phyloP scores from a whole-genome alignment of 2,329 filamentous ascomycete genomes.

The Phoma sp. region DNA sequence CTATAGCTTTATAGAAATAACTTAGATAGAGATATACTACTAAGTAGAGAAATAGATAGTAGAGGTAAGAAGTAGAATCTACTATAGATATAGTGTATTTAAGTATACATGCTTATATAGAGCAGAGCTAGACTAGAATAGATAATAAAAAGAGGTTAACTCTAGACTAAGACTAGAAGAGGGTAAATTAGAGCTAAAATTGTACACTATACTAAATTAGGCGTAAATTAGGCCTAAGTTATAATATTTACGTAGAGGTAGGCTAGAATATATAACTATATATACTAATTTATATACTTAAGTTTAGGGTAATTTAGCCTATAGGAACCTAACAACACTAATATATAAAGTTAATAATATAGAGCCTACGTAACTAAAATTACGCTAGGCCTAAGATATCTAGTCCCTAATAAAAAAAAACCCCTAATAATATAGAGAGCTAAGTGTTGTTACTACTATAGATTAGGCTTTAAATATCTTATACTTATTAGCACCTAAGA shows the following conservation, averaged over 20 bases:
- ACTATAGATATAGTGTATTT: background rate
- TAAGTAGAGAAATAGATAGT: background rate
- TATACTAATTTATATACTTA: too few relatives aligned
- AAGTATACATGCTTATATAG: background rate
- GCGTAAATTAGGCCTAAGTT: background rate
- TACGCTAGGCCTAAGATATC: too few relatives aligned
- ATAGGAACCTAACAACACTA: too few relatives aligned
- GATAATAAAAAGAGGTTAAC: slow-evolving; percentile 2
- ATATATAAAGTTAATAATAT: background rate
- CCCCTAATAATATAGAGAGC: too few relatives aligned
- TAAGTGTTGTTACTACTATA: too few relatives aligned
- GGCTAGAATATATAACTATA: too few relatives aligned
- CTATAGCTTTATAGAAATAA: background rate
- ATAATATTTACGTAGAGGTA: slow-evolving; percentile 3
- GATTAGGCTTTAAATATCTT: too few relatives aligned
- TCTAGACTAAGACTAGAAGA: slow-evolving; percentile 2
- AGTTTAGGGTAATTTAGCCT: too few relatives aligned
- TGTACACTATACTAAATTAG: slow-evolving; percentile 1
- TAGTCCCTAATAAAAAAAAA: too few relatives aligned
- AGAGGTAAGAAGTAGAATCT: background rate
- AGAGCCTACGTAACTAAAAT: too few relatives aligned
- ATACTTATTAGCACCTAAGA: too few relatives aligned
- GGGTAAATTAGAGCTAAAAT: slow-evolving; percentile 4
- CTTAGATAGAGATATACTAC: background rate
- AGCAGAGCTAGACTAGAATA: background rate